Base-by-base conservation (phyloP, 2,329 filamentous ascomycete genomes). In the Fusarium burgessii region DNA sequence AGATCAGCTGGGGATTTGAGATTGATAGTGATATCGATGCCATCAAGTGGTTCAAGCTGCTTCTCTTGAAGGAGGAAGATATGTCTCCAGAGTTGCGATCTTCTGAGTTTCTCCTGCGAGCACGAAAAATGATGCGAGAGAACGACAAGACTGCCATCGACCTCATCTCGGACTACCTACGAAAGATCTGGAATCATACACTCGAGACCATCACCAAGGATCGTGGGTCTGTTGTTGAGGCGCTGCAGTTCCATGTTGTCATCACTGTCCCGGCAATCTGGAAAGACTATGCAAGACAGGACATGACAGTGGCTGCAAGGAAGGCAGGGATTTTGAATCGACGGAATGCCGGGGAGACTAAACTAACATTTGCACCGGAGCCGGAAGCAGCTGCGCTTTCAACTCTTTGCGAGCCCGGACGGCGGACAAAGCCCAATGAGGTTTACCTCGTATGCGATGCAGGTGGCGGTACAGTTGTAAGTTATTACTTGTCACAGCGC, bases 231-330 rank as follows among this genome's bases (percentile, higher is more conserved):
- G 55, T 23, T 4, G 43, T 58, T 11, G 55, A 58, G 12, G 43
- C 55, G 2, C 23, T 50, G 15, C n/a, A 23, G 5, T 58, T 58
- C 2, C 55, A 58, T 17, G 55, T 58, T 20, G 55, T 51, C 27
- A 58, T 58, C 5, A 58, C 55, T 14, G 55, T 58, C 7, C 55
- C 55, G 1, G 55, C 55, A 11, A 50, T 58, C 9, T 58, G 43
- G 55, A 58, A 58, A 14, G 25, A 58, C 1, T 58, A 58, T 23
- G 35, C 45, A 9, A 11, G 43, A 7, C 33, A 41, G 17, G 13
- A 33, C 14, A 58, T 58, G 55, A 25, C 25, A 3, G 17, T 41
- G 14, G 55, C 55, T n/a, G 43, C 17, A 1, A 41, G 25, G 9
- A 41, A 20, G 3, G 45, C 55, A 1, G 45, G 43, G 1, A 58